These are phyloP conservation scores for Colletotrichum lindemuthianum DNA, from an alignment of 2,329 filamentous ascomycete species.

Conservation along the genomic window DNA sequence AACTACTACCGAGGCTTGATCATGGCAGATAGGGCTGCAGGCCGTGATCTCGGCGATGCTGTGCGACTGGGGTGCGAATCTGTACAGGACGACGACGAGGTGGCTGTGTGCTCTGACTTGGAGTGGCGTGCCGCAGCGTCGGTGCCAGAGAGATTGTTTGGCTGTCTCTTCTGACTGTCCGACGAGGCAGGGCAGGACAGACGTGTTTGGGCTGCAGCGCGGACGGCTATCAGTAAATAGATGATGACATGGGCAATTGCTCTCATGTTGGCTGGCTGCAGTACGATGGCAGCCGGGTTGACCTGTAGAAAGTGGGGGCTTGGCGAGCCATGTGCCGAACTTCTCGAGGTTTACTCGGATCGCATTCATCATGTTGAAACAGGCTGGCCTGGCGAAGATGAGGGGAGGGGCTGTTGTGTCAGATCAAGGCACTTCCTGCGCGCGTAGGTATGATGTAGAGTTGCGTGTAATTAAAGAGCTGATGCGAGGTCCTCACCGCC, in stretches of 20 bases:
- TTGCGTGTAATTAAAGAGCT: background rate
- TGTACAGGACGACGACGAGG: conserved; percentile 3
- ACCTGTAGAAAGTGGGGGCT: background rate
- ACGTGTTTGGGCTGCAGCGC: conserved; percentile 3
- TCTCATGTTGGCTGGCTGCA: conserved; percentile 4
- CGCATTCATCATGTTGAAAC: background rate
- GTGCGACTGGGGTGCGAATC: conserved; percentile 13
- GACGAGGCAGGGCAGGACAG: conserved; percentile 18
- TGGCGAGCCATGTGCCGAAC: background rate
- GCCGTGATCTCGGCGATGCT: conserved; percentile 17
- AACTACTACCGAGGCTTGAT: conserved; percentile 2
- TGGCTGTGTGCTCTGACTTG: conserved; percentile 1
- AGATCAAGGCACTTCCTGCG: conserved; percentile 1
- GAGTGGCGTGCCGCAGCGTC: conserved; percentile 1
- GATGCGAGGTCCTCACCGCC: conserved; percentile 25
- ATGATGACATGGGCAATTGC: conserved; percentile 3
- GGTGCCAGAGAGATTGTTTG: background rate
- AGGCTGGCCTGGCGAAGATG: background rate
- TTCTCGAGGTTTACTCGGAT: conserved; percentile 2
- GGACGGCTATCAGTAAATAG: background rate
- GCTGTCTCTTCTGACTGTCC: background rate
- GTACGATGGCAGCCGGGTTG: background rate
- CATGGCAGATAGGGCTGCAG: conserved; percentile 30
- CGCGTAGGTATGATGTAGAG: conserved; percentile 17
- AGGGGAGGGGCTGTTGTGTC: background rate